Conservation (phyloP, 1,139 yeast genomes). For the Debaryomycetaceae sp. region DNA sequence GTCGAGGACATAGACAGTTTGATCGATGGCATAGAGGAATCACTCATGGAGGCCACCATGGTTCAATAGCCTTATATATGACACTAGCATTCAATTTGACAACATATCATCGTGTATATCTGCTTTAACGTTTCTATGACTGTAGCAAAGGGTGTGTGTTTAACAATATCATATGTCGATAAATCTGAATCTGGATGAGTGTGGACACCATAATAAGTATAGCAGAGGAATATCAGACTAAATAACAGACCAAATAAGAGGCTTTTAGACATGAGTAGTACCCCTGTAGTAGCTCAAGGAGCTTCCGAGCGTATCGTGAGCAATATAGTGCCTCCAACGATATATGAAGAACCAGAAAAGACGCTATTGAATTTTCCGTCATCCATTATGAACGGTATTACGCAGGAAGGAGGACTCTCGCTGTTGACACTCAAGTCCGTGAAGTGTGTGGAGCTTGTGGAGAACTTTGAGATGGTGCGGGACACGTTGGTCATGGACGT, state of each 20-base stretch:
- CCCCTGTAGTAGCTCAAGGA: not conserved
- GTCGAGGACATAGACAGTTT: conserved; percentile 75
- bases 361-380: conserved; percentile 36
- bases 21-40: conserved; percentile 45
- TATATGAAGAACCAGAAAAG: conserved; percentile 32
- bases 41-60: conserved; percentile 30
- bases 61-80: not conserved
- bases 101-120: not conserved
- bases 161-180: not conserved
- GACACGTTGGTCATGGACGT: conserved; percentile 14
- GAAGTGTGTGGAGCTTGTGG: conserved; percentile 35
- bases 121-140: not conserved
- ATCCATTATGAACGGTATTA: conserved; percentile 41
- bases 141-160: not conserved
- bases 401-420: conserved; percentile 42
- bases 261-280: not conserved
- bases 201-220: no score
- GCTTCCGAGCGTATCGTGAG: not conserved
- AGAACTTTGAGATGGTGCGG: conserved; percentile 33
- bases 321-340: conserved; percentile 19
- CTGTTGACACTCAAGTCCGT: conserved; percentile 44
- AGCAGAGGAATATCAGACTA: no score
- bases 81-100: not conserved
- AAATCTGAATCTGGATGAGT: no score
- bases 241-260: no score